These are phyloP conservation scores for Boletus reticulatus DNA, from an alignment of 768 basidiomycete genomes.

Conservation along the genomic window DNA sequence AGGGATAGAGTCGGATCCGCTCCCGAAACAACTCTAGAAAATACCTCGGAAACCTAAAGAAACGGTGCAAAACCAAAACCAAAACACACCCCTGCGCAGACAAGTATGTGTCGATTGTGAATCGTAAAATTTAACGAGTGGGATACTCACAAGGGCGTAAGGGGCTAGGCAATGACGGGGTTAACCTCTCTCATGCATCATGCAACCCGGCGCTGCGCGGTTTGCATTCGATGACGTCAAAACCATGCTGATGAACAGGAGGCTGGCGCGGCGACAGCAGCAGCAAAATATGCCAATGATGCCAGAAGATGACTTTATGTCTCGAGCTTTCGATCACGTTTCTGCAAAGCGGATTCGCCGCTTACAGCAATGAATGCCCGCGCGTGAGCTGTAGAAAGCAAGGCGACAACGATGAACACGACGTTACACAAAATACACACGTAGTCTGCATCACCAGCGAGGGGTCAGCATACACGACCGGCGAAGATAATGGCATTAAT, in stretches of 20 bases:
- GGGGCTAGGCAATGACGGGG: constrained; percentile 25
- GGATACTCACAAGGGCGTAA: constrained; percentile 52
- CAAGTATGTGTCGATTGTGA: constrained; percentile 1
- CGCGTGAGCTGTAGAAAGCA: background rate
- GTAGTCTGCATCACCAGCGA: background rate
- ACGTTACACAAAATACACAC: background rate
- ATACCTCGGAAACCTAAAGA: background rate
- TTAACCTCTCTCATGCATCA: background rate
- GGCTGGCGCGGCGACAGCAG: background rate
- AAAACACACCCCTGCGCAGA: constrained; percentile 31
- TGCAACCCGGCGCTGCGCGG: background rate
- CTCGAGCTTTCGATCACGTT: background rate
- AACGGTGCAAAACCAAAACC: background rate
- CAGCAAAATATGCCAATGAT: background rate
- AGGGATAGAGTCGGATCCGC: background rate
- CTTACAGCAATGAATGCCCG: background rate
- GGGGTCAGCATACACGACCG: background rate
- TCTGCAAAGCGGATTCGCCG: background rate
- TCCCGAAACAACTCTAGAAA: background rate
- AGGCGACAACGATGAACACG: background rate
- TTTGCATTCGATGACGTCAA: background rate
- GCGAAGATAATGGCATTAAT: background rate
- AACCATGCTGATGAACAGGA: background rate
- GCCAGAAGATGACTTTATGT: background rate
- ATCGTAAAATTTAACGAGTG: background rate